Evolutionary conservation across 495 filamentous ascomycete species (phyloP), one percentile per base, ranked within the genome.

Genomic region (Poronia punctata): DNA sequence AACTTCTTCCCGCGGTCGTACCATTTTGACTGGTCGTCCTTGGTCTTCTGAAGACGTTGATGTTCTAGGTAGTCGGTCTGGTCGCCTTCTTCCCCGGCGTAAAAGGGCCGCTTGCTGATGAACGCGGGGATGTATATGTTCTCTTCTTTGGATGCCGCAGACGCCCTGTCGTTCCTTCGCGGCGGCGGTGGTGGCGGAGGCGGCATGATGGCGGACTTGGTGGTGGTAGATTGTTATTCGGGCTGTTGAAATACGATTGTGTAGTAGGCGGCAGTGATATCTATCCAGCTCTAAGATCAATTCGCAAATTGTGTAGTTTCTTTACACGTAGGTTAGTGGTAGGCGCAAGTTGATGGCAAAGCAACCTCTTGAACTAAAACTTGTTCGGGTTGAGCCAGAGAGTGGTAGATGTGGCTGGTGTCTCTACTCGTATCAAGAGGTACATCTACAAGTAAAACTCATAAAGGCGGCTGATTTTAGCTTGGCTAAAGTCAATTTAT

Each of bases 91-190:
- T 93, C 84, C 59, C 83, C 81, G 56, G 92, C 75, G 68, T 97
- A 98, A 67, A 98, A 98, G 14, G 92, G 92, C 48, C 94, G 92
- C 62, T 94, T 94, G 51, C 88, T 86, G 72, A 98, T 98, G 74
- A 94, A 98, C 35, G 86, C 76, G 7, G 92, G 92, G 61, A 98
- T 98, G 73, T 98, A 98, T 66, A 96, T 89, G 77, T 98, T 98
- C 61, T 83, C 82, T 62, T 87, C 83, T 53, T 88, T 88, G 41
- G 69, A 74, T 35, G 75, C 70, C 15, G 72, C 68, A 32, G 68
- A 75, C 7, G 72, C 66, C 23, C 60, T 66, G 21, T 52, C 49
- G 35, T 49, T 48, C 24, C 52, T 56, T 37, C 59, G 52, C 31
- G 56, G 52, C 21, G 62, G 56, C 38, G 62, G 59, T 8, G 58